These are phyloP conservation scores for Dendrothele bispora DNA, from an alignment of 768 basidiomycete species.

Conservation along the genomic window DNA sequence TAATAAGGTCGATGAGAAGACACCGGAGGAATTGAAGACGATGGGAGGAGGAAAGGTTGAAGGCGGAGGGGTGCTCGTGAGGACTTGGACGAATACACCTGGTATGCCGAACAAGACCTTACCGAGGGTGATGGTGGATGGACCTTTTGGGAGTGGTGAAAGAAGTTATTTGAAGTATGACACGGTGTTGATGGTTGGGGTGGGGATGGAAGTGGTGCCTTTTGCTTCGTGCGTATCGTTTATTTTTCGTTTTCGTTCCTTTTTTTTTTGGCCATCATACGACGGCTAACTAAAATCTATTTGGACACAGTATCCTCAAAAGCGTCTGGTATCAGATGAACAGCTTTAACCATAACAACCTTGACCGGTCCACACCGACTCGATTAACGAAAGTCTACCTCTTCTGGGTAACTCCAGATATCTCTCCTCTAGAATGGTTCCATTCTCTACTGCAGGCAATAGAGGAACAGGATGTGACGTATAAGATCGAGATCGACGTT, in stretches of 20 bases:
- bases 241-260: background rate
- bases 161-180: slow-evolving; percentile 92
- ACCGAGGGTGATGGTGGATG: slow-evolving; percentile 94
- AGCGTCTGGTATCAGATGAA: slow-evolving; percentile 97
- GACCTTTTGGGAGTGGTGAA: slow-evolving; percentile 88
- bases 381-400: slow-evolving; percentile 88
- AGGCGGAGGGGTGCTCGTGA: slow-evolving; percentile 48
- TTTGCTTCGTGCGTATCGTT: slow-evolving; percentile 77
- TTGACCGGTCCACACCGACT: slow-evolving; percentile 71
- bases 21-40: too few species aligned
- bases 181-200: slow-evolving; percentile 85
- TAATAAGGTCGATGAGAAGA: too few species aligned
- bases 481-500: slow-evolving; percentile 90
- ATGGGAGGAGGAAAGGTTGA: too few species aligned
- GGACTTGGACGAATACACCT: slow-evolving; percentile 53
- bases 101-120: slow-evolving; percentile 69
- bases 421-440: slow-evolving; percentile 90
- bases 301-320: slow-evolving; percentile 65
- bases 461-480: slow-evolving; percentile 86
- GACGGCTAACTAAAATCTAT: background rate
- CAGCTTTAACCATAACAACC: slow-evolving; percentile 65
- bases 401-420: slow-evolving; percentile 94
- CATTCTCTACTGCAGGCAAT: slow-evolving; percentile 92
- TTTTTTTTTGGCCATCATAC: slow-evolving; percentile 2
- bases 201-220: slow-evolving; percentile 95